Percentiles rank a stretch among this genome's conserved stretches.
Conservation (phyloP, 805 yeast genomes). For the Ogataea haglerorum region DNA sequence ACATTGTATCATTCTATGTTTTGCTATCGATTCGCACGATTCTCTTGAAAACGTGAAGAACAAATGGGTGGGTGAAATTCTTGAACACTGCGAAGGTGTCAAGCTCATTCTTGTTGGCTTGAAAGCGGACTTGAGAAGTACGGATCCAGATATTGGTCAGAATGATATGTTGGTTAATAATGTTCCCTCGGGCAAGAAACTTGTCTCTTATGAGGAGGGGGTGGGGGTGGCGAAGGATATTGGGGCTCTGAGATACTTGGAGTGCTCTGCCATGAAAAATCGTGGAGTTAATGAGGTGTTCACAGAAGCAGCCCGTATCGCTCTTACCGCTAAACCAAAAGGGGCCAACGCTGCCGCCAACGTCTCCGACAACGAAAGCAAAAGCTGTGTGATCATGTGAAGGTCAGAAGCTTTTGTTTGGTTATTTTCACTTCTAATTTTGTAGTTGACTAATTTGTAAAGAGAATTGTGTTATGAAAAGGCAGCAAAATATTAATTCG, state of each 20-base stretch:
- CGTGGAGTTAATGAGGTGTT: conserved; percentile 99
- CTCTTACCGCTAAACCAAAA: conserved; percentile 82
- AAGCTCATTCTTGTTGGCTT: conserved; percentile 89
- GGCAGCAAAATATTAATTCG: not conserved
- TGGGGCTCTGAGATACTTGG: conserved; percentile 92
- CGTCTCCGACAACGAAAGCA: conserved; percentile 12
- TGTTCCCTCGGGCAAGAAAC: conserved; percentile 33
- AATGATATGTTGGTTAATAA: conserved; percentile 30
- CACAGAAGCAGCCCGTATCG: conserved; percentile 97
- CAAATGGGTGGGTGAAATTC: conserved; percentile 95
- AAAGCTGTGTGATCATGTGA: conserved; percentile 28
- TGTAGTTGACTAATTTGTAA: conserved; percentile 8
- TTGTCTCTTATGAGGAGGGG: conserved; percentile 91
- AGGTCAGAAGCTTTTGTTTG: conserved; percentile 2
- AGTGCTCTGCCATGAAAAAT: conserved; percentile 94
- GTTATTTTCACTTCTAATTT: conserved; percentile 3
- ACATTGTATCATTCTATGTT: conserved; percentile 95
- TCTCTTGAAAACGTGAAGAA: conserved; percentile 92
- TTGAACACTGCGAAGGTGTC: conserved; percentile 96
- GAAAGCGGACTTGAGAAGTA: conserved; percentile 85
- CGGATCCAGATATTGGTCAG: conserved; percentile 39
- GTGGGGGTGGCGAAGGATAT: conserved; percentile 86
- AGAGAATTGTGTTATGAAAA: not conserved
- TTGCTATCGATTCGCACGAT: conserved; percentile 90
- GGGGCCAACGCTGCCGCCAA: conserved; percentile 55